A percentile compares a stretch with the other conserved stretches of the same genome.
Conservation (phyloP, 1,284 basidiomycete species). For the Leccinum insolens region DNA sequence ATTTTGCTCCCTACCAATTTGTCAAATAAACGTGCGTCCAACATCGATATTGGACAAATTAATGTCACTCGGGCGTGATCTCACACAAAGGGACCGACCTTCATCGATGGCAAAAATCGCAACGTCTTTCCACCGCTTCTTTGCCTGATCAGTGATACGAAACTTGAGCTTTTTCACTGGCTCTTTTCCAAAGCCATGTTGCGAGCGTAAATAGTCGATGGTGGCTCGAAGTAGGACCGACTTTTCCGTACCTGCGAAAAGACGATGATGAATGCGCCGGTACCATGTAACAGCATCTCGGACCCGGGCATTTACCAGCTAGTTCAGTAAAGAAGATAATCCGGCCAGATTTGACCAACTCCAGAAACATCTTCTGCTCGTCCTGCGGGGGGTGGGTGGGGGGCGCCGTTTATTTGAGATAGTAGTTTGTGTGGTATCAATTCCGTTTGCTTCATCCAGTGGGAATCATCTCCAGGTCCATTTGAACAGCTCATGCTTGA, state of each 20-base stretch:
- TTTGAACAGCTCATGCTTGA: slow-evolving; percentile 6
- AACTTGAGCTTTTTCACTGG: slow-evolving; percentile 46
- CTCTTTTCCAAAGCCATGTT: slow-evolving; percentile 59
- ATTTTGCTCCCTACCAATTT: slow-evolving; percentile 20
- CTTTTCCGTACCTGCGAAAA: slow-evolving; percentile 71
- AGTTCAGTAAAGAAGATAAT: slow-evolving; percentile 84
- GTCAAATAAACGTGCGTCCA: too few relatives aligned
- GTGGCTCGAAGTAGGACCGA: slow-evolving; percentile 78
- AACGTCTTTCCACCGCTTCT: slow-evolving; percentile 52
- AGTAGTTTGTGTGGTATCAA: background rate
- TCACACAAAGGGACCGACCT: slow-evolving; percentile 41
- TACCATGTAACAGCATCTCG: background rate
- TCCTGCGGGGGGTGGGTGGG: slow-evolving; percentile 10
- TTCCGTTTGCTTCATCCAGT: background rate
- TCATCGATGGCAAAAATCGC: slow-evolving; percentile 73
- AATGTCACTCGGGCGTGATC: background rate
- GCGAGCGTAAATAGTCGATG: slow-evolving; percentile 52
- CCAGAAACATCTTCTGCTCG: slow-evolving; percentile 62
- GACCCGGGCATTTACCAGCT: slow-evolving; percentile 50
- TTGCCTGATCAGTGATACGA: slow-evolving; percentile 47
- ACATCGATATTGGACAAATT: too few relatives aligned
- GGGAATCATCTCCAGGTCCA: background rate
- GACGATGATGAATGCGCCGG: slow-evolving; percentile 11
- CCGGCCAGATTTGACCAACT: slow-evolving; percentile 56
- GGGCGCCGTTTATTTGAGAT: slow-evolving; percentile 3